These are phyloP conservation scores for Solanum clarkiae DNA, from an alignment of 257 asterid species.

Conservation along the genomic window DNA sequence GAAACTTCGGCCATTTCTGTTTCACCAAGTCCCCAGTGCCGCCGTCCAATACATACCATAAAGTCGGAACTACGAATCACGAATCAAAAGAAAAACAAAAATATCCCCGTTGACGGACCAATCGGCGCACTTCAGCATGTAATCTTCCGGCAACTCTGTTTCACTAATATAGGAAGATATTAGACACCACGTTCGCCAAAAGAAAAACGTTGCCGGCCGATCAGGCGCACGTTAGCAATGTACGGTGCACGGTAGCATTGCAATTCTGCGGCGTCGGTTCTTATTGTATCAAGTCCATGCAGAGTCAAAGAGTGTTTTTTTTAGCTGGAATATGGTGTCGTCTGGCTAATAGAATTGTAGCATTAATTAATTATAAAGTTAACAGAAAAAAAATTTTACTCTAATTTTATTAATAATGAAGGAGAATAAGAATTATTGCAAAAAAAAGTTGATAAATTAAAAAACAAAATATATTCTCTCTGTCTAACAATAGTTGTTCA, in stretches of 20 bases:
- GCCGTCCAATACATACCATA: neutral
- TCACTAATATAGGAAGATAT: neutral
- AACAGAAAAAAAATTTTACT: too few species aligned
- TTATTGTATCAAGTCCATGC: neutral
- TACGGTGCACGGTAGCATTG: constrained; percentile 7
- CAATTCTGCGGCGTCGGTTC: neutral
- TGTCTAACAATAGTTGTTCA: too few species aligned
- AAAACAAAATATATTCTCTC: too few species aligned
- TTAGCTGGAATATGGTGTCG: neutral
- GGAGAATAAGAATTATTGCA: too few species aligned
- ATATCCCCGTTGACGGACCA: neutral
- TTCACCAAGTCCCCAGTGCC: neutral
- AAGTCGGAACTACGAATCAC: neutral
- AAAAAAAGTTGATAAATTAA: too few species aligned
- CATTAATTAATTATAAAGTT: too few species aligned
- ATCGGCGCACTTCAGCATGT: neutral
- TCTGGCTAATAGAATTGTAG: neutral
- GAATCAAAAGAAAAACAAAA: neutral
- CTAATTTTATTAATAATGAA: too few species aligned
- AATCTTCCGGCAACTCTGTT: neutral
- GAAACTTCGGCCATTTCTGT: neutral
- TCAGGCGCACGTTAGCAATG: constrained; percentile 9
- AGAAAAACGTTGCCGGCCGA: neutral
- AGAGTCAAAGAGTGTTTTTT: neutral
- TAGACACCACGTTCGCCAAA: neutral